Conservation (phyloP, 805 yeast genomes). For the Yamadazyma insecticola region DNA sequence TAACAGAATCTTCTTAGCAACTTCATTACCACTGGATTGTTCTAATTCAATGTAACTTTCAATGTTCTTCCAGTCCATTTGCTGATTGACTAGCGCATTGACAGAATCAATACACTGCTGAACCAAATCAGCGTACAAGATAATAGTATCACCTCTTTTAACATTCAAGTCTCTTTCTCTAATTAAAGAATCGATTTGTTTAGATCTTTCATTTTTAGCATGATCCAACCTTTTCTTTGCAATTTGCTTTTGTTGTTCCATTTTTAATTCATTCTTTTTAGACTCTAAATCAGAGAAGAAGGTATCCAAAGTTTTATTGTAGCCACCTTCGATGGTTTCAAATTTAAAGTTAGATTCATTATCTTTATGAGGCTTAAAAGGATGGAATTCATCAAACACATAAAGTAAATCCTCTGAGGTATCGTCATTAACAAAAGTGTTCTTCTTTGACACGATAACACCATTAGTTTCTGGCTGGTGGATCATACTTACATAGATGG, state of each 20-base stretch:
- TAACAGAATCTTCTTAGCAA: constrained; percentile 57
- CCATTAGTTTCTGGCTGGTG: constrained; percentile 43
- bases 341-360: constrained; percentile 27
- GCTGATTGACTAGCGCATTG: constrained; percentile 64
- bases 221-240: constrained; percentile 71
- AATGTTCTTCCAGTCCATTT: constrained; percentile 92
- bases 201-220: constrained; percentile 69
- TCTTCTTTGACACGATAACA: constrained; percentile 58
- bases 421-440: constrained; percentile 31
- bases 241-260: constrained; percentile 70
- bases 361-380: constrained; percentile 51
- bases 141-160: constrained; percentile 68
- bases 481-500: constrained; percentile 35
- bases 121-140: constrained; percentile 62
- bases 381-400: constrained; percentile 64
- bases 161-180: constrained; percentile 61
- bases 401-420: constrained; percentile 36
- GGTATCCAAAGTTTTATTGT: constrained; percentile 75
- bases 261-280: constrained; percentile 65
- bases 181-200: constrained; percentile 61
- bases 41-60: constrained; percentile 71
- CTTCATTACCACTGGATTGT: constrained; percentile 55
- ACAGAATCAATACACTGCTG: constrained; percentile 69
- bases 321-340: constrained; percentile 36
- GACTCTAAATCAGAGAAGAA: constrained; percentile 86